Evolutionary conservation across 2,329 filamentous ascomycete genomes (phyloP).

Genomic region (Beauveria asiatica): DNA sequence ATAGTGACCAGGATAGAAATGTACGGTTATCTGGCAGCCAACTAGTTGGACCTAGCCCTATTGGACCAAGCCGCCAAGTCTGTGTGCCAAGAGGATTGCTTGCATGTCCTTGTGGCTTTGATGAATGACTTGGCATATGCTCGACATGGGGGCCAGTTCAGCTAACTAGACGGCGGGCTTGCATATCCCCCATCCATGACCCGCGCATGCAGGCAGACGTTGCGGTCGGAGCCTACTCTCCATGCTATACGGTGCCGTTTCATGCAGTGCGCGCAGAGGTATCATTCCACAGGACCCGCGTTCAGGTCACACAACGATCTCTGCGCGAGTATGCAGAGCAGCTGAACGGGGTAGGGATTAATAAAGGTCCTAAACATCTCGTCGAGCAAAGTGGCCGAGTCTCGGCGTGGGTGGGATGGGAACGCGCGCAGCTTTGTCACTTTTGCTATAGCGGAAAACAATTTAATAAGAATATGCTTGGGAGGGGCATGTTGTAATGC

Average conservation of each 20-base stretch:
- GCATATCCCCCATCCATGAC: neutral
- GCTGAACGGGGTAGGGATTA: too few species aligned
- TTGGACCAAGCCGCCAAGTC: neutral
- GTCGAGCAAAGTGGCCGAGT: too few species aligned
- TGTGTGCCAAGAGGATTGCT: neutral
- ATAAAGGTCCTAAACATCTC: too few species aligned
- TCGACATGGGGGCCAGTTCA: neutral
- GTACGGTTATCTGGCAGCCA: neutral
- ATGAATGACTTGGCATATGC: constrained; percentile 1
- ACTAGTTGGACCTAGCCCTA: neutral
- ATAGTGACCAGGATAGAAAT: neutral
- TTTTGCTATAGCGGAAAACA: too few species aligned
- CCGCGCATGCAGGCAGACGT: neutral
- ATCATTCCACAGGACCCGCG: neutral
- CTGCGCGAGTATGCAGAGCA: too few species aligned
- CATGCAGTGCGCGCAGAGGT: neutral
- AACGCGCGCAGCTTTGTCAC: too few species aligned
- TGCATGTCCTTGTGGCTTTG: neutral
- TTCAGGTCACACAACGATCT: neutral
- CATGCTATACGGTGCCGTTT: neutral
- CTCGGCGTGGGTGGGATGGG: too few species aligned
- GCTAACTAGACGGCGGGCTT: neutral
- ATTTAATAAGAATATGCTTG: too few species aligned
- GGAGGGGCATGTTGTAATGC: too few species aligned
- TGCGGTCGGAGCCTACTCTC: constrained; percentile 1